Evolutionary conservation across 1,139 yeast genomes (phyloP).

Genomic region (Cylindricascospora bacillispora): DNA sequence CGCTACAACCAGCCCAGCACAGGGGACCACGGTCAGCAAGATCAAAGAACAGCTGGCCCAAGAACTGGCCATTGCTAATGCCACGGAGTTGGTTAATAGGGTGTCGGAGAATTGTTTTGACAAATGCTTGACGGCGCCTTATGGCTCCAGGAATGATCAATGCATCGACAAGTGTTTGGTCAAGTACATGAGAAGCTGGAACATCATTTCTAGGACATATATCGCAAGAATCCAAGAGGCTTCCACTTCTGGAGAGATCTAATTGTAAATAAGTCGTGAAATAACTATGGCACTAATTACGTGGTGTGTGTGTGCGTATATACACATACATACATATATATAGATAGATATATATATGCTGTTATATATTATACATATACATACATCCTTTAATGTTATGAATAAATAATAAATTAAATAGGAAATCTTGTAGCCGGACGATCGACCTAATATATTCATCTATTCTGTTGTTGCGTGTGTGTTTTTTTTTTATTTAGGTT

Average conservation of each 20-base stretch:
- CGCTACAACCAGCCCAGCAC: too few relatives aligned
- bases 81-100: constrained; percentile 74
- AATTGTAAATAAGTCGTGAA: constrained; percentile 5
- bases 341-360: too few relatives aligned
- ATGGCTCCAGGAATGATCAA: constrained; percentile 33
- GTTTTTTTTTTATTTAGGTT: too few relatives aligned
- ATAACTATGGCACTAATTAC: too few relatives aligned
- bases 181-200: constrained; percentile 89
- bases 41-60: constrained; percentile 63
- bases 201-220: constrained; percentile 64
- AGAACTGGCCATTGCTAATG: constrained; percentile 82
- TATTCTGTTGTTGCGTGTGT: too few relatives aligned
- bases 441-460: too few relatives aligned
- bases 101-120: constrained; percentile 84
- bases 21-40: constrained; percentile 37
- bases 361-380: not conserved
- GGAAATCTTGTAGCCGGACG: too few relatives aligned
- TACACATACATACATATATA: too few relatives aligned
- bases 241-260: constrained; percentile 22
- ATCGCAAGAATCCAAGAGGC: constrained; percentile 59
- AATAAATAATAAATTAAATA: too few relatives aligned
- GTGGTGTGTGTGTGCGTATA: too few relatives aligned
- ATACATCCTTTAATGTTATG: too few relatives aligned
- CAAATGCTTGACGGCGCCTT: constrained; percentile 48
- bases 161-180: constrained; percentile 72